Conservation (phyloP, 768 basidiomycete genomes). For the Paxillus involutus region DNA sequence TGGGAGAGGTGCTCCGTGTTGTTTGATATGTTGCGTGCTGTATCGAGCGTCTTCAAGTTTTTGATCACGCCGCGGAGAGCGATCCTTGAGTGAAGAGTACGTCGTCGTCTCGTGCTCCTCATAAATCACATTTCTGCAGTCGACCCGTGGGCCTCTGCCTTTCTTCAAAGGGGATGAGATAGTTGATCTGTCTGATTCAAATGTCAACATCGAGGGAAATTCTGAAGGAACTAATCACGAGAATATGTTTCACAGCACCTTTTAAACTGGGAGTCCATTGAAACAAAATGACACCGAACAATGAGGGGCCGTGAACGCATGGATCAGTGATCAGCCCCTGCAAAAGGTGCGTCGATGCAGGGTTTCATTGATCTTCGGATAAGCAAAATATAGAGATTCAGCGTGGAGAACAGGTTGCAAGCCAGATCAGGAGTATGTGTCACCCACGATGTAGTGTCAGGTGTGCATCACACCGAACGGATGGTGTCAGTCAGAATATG, state of each 20-base stretch:
- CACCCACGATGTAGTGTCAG: background rate
- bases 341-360: background rate
- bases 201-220: conserved; percentile 12
- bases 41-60: conserved; percentile 1
- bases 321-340: background rate
- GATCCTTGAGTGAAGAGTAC: background rate
- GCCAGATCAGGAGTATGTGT: conserved; percentile 1
- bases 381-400: no score
- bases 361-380: background rate
- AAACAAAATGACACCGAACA: background rate
- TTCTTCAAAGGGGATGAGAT: conserved; percentile 17
- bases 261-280: background rate
- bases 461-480: no score
- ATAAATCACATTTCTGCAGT: conserved; percentile 22
- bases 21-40: conserved; percentile 11
- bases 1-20: conserved; percentile 25
- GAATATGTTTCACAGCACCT: background rate
- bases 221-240: conserved; percentile 1
- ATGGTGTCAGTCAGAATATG: no score
- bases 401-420: conserved; percentile 5
- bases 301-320: background rate
- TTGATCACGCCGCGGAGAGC: conserved; percentile 1
- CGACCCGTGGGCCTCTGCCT: conserved; percentile 9
- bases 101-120: background rate
- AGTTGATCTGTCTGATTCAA: conserved; percentile 10